Evolutionary conservation across 345 rosid species (phyloP).

Genomic region (Camelina hispida): DNA sequence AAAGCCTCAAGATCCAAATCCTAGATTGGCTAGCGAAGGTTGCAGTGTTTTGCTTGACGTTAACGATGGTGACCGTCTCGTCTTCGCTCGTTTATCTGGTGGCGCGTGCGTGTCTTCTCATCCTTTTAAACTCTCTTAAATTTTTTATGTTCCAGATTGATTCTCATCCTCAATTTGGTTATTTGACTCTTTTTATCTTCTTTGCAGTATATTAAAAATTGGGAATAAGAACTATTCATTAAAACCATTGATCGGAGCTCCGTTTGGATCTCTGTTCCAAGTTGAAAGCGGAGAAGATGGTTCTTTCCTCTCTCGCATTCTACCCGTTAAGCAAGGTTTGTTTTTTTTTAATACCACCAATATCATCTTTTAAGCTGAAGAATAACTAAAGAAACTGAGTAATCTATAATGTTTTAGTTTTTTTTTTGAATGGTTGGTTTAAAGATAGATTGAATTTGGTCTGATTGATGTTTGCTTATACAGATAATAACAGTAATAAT

Average conservation of each 20-base stretch:
- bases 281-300: slow-evolving; percentile 71
- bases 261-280: slow-evolving; percentile 83
- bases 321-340: slow-evolving; percentile 62
- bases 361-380: not conserved
- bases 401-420: not conserved
- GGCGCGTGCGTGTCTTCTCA: slow-evolving; percentile 70
- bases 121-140: not conserved
- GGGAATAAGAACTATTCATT: slow-evolving; percentile 69
- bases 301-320: slow-evolving; percentile 56
- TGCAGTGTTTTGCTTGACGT: slow-evolving; percentile 93
- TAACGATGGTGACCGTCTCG: slow-evolving; percentile 96
- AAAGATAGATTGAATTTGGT: slow-evolving; percentile 15
- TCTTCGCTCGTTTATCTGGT: slow-evolving; percentile 83
- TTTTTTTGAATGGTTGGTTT: not conserved
- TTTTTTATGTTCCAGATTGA: not conserved
- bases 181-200: not conserved
- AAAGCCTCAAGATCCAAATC: slow-evolving; percentile 42
- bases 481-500: slow-evolving; percentile 50
- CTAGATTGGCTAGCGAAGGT: slow-evolving; percentile 82
- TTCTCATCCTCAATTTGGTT: not conserved
- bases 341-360: not conserved
- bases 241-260: slow-evolving; percentile 81
- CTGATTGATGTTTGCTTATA: slow-evolving; percentile 24
- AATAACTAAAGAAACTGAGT: not conserved
- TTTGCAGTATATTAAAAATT: slow-evolving; percentile 67